Evolutionary conservation across 116 monocot genomes (phyloP).

Genomic region (Trichopus zeylanicus): DNA sequence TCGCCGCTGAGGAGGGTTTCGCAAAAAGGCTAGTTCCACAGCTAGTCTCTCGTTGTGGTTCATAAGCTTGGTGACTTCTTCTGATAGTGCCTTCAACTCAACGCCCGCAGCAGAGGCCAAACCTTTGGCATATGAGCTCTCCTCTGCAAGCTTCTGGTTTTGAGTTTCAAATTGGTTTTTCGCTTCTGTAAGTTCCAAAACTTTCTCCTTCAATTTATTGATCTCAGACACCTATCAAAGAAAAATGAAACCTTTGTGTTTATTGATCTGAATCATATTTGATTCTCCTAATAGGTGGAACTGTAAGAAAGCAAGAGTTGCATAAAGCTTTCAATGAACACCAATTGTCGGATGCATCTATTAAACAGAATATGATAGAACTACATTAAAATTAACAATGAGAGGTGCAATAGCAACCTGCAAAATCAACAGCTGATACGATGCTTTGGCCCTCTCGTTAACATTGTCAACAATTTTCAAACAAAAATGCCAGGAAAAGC

Average conservation of each 20-base stretch:
- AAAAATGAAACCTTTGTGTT: neutral
- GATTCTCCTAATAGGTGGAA: no score
- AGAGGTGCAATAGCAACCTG: no score
- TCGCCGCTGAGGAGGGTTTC: constrained; percentile 34
- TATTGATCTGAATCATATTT: neutral
- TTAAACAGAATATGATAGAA: no score
- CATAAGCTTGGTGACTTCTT: constrained; percentile 94
- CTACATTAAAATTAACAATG: no score
- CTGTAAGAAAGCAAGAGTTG: no score
- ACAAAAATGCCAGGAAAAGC: no score
- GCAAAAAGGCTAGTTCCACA: constrained; percentile 37
- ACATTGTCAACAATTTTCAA: no score
- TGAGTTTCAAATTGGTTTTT: constrained; percentile 60
- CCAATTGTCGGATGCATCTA: no score
- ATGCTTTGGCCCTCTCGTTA: no score
- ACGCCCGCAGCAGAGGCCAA: constrained; percentile 88
- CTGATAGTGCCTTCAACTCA: constrained; percentile 83
- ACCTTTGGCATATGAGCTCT: constrained; percentile 79
- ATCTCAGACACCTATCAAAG: constrained; percentile 44
- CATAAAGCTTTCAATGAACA: no score
- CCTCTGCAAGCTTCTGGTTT: constrained; percentile 79
- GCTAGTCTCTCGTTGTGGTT: constrained; percentile 69
- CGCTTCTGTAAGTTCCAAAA: constrained; percentile 44
- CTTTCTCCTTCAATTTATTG: constrained; percentile 54
- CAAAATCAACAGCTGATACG: no score